Evolutionary conservation across 768 basidiomycete genomes (phyloP).

Genomic region (Megacollybia marginata): DNA sequence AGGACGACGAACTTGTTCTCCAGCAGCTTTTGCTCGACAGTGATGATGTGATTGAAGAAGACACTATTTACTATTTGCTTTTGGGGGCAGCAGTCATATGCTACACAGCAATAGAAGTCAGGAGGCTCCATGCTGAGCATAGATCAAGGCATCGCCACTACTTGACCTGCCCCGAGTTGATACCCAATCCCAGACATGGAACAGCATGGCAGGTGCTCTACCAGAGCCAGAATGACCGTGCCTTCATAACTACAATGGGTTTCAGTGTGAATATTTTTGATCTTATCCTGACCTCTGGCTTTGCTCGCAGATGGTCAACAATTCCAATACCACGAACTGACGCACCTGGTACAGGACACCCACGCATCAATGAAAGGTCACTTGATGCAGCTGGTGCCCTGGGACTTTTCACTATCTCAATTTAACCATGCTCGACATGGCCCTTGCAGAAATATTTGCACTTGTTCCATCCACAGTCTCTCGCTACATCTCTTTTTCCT

Average conservation of each 20-base stretch:
- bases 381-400: conserved; percentile 32
- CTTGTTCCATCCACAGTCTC: background rate
- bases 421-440: conserved; percentile 31
- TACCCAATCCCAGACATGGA: no score
- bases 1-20: no score
- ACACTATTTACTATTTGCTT: no score
- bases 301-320: conserved; percentile 9
- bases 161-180: no score
- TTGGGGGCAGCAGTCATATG: no score
- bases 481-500: background rate
- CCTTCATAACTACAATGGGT: conserved; percentile 24
- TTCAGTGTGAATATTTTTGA: conserved; percentile 22
- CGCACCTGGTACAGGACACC: background rate
- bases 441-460: conserved; percentile 9
- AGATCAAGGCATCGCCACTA: no score
- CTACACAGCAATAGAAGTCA: no score
- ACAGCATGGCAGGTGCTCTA: no score
- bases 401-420: conserved; percentile 32
- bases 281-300: conserved; percentile 24
- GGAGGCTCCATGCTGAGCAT: no score
- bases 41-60: no score
- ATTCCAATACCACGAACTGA: background rate
- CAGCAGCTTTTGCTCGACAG: no score
- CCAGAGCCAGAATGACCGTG: conserved; percentile 13
- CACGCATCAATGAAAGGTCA: conserved; percentile 20